Conservation (phyloP, 768 basidiomycete genomes). For the Naganishia onofrii region DNA sequence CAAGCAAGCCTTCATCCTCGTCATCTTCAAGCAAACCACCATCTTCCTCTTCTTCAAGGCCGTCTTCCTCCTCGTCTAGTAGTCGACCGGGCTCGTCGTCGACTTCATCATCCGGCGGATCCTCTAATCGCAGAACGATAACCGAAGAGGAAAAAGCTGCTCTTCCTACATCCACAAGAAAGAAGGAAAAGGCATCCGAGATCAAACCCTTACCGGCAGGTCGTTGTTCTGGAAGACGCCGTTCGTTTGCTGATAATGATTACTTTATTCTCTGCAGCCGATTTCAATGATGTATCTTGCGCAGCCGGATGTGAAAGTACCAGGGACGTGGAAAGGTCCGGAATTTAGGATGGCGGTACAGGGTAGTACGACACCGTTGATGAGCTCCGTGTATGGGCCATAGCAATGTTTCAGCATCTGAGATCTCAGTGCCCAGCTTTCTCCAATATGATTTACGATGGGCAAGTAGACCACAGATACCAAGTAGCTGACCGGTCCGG, state of each 20-base stretch:
- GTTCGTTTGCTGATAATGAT: too few species aligned
- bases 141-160: conserved; percentile 19
- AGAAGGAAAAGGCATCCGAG: conserved; percentile 1
- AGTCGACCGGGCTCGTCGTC: neutral
- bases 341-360: conserved; percentile 5
- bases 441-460: too few species aligned
- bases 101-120: neutral
- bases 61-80: neutral
- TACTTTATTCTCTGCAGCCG: neutral
- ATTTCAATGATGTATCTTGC: conserved; percentile 17
- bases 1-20: neutral
- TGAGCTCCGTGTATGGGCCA: conserved; percentile 19
- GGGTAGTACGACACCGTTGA: conserved; percentile 3
- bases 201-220: conserved; percentile 8
- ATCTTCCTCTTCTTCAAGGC: neutral
- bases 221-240: neutral
- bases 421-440: too few species aligned
- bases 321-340: conserved; percentile 8
- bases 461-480: too few species aligned
- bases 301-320: conserved; percentile 15
- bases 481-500: too few species aligned
- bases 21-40: neutral
- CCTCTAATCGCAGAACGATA: conserved; percentile 4
- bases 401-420: neutral
- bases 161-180: conserved; percentile 1